These are phyloP conservation scores for Phytophthora quininea DNA, from an alignment of 352 stramenopile genomes.

Conservation along the genomic window DNA sequence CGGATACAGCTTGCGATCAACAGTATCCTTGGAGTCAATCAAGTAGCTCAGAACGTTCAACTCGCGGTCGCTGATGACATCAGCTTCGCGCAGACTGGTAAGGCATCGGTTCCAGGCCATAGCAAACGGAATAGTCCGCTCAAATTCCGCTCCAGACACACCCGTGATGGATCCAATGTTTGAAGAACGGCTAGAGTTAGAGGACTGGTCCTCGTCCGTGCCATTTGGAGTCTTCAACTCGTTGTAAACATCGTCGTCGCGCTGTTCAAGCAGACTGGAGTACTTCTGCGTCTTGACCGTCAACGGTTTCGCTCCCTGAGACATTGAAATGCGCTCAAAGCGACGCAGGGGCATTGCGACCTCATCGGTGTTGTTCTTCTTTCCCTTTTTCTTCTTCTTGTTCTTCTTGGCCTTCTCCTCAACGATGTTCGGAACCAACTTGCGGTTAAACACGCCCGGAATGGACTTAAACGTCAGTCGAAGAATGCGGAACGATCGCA, in stretches of 20 bases:
- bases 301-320: slow-evolving; percentile 71
- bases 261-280: slow-evolving; percentile 69
- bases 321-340: slow-evolving; percentile 87
- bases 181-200: slow-evolving; percentile 52
- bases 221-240: slow-evolving; percentile 67
- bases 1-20: slow-evolving; percentile 74
- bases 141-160: slow-evolving; percentile 78
- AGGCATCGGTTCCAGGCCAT: slow-evolving; percentile 88
- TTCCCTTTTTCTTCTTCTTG: slow-evolving; percentile 64
- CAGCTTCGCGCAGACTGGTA: slow-evolving; percentile 71
- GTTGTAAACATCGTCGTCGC: slow-evolving; percentile 61
- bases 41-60: slow-evolving; percentile 85
- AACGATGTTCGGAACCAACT: slow-evolving; percentile 83
- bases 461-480: slow-evolving; percentile 87
- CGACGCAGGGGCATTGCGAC: slow-evolving; percentile 64
- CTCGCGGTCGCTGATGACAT: slow-evolving; percentile 83
- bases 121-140: slow-evolving; percentile 83
- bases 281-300: slow-evolving; percentile 88
- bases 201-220: slow-evolving; percentile 62
- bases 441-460: slow-evolving; percentile 84
- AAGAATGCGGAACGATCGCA: slow-evolving; percentile 85
- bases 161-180: slow-evolving; percentile 77
- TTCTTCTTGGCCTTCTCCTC: slow-evolving; percentile 78
- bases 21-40: slow-evolving; percentile 79
- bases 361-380: slow-evolving; percentile 57